Percentiles rank a stretch among this genome's conserved stretches.
These are phyloP conservation scores for Coelastrella sp. DNA, from an alignment of 139 green algal species.

Conservation along the genomic window DNA sequence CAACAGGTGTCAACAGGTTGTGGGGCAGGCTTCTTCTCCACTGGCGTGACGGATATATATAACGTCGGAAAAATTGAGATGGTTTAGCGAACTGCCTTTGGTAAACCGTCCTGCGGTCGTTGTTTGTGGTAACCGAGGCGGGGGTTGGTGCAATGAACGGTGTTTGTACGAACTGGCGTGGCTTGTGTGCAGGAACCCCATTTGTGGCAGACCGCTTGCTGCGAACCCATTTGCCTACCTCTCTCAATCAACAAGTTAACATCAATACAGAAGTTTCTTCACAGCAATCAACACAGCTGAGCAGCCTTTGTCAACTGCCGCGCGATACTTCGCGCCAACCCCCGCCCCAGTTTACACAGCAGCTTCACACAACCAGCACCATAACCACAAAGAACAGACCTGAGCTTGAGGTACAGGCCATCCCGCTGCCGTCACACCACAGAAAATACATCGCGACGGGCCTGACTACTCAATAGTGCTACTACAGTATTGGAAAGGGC, in stretches of 20 bases:
- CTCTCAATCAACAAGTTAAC: not conserved
- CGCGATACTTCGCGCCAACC: not conserved
- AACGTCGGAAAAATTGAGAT: not conserved
- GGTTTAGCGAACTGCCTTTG: not conserved
- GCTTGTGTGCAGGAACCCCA: not conserved
- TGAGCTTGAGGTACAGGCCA: not conserved
- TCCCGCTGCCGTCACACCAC: not conserved
- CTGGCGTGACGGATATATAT: too few relatives aligned
- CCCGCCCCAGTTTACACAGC: not conserved
- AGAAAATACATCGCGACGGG: not conserved
- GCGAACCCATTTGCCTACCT: not conserved
- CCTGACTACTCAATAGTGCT: not conserved
- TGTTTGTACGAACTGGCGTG: not conserved
- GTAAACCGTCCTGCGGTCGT: not conserved
- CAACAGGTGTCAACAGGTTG: too few relatives aligned
- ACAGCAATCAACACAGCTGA: not conserved
- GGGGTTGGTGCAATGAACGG: not conserved
- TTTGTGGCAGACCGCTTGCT: not conserved
- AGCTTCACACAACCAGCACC: not conserved
- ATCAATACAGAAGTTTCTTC: not conserved
- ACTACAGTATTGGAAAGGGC: not conserved
- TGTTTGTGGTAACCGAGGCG: not conserved
- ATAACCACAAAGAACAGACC: not conserved
- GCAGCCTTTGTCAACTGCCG: not conserved
- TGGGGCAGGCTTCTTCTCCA: too few relatives aligned